Evolutionary conservation across 768 basidiomycete species (phyloP), one percentile per base, ranked within the genome.

Genomic region (Serendipita vermifera): DNA sequence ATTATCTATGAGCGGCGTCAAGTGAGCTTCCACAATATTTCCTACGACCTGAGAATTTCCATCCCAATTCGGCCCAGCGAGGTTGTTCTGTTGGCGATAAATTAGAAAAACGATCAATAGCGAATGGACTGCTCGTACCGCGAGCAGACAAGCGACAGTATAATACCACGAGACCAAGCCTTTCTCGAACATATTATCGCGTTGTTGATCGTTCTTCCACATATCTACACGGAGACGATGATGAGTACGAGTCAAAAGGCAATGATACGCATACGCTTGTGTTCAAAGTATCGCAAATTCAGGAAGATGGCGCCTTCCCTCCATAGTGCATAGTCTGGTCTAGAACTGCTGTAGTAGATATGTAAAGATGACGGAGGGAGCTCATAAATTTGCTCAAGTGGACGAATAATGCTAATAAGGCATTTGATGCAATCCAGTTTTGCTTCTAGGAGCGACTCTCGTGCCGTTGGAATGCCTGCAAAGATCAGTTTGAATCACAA

Each of bases 81-180:
- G n/a, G n/a, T n/a, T n/a, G n/a, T 38, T 38, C 14, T 38, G 13
- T 17, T 38, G 17, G 14, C 13, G 17, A 13, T 38, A 13, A 13
- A 13, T 13, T 38, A 13, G 36, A 13, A 17, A 38, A 17, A 17
- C 36, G 14, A 38, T 38, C 36, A 13, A 38, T 38, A 38, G 36
- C 11, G 20, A 13, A 3, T 13, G 29, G 15, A 27, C n/a, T 36
- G 20, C 22, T 38, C 61, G 24, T 46, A 62, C 61, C 29, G 88
- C 88, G 60, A 91, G 85, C 64, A 90, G 90, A 66, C 94, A 93
- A 0, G 93, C 91, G 13, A 96, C 74, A 0, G 86, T 83, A 63
- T 93, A 89, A 68, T 85, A 99, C 87, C 86, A 94, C 13, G 87
- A 88, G 31, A 85, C 83, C 58, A 82, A 80, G 0, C 93, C 90